Conservation (phyloP, 1,139 yeast genomes). For the Geotrichum klebahnii region DNA sequence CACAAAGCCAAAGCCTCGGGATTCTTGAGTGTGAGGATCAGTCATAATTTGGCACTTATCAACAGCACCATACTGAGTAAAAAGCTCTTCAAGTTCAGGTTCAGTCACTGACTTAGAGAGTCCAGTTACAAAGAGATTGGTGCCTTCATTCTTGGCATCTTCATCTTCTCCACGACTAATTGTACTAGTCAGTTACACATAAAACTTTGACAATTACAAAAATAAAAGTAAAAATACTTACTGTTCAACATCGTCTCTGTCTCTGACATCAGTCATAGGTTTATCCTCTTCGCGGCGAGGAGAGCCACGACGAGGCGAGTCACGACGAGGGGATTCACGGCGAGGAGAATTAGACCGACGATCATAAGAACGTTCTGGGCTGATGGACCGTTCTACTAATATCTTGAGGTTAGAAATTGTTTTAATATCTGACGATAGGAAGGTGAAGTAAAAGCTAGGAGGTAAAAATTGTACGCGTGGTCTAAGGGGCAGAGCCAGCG, state of each 20-base stretch:
- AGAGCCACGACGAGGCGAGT: too few relatives aligned
- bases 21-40: conserved; percentile 41
- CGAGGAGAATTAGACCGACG: conserved; percentile 31
- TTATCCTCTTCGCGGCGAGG: too few relatives aligned
- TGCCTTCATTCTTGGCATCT: conserved; percentile 38
- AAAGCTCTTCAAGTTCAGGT: conserved; percentile 36
- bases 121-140: conserved; percentile 42
- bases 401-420: too few relatives aligned
- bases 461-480: too few relatives aligned
- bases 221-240: conserved; percentile 8
- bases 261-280: conserved; percentile 14
- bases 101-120: conserved; percentile 37
- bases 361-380: conserved; percentile 29
- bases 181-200: too few relatives aligned
- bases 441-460: not conserved
- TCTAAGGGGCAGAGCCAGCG: too few relatives aligned
- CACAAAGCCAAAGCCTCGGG: conserved; percentile 43
- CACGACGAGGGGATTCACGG: too few relatives aligned
- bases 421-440: too few relatives aligned
- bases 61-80: conserved; percentile 38
- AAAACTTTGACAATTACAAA: conserved; percentile 7
- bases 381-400: conserved; percentile 23
- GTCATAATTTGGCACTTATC: conserved; percentile 39
- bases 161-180: too few relatives aligned
- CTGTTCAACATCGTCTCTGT: conserved; percentile 20